These are phyloP conservation scores for Aspergillus caelatus DNA, from an alignment of 2,329 filamentous ascomycete species.

Conservation along the genomic window DNA sequence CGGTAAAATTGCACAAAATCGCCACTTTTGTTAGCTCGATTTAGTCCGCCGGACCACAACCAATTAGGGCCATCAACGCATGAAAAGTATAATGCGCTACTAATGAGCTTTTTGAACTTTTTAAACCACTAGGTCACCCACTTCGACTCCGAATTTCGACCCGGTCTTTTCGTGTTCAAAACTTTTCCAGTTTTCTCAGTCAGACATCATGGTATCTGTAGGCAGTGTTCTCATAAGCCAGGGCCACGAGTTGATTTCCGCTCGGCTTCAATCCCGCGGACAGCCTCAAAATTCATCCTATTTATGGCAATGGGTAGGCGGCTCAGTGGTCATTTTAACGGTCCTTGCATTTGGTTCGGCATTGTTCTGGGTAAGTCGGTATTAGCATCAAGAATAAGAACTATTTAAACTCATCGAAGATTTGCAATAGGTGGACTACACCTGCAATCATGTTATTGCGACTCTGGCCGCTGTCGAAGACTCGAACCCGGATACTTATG, in stretches of 20 bases:
- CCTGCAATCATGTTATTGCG: slow-evolving; percentile 61
- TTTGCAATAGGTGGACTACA: slow-evolving; percentile 53
- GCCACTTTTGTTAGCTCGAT: too few relatives aligned
- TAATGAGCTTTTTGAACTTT: too few relatives aligned
- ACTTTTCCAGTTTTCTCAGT: background rate
- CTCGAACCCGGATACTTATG: slow-evolving; percentile 55
- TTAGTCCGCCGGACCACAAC: too few relatives aligned
- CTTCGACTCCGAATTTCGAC: background rate
- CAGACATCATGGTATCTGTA: background rate
- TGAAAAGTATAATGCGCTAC: too few relatives aligned
- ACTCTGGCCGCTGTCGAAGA: slow-evolving; percentile 68
- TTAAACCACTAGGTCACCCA: background rate
- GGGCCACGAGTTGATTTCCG: background rate
- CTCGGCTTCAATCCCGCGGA: background rate
- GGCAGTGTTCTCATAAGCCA: background rate
- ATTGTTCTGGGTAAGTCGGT: background rate
- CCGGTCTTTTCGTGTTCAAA: background rate
- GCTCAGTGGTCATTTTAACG: background rate
- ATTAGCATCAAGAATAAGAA: background rate
- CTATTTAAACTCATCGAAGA: background rate
- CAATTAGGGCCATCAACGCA: too few relatives aligned
- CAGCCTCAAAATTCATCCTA: background rate
- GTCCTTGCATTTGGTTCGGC: background rate
- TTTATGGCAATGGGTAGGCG: background rate
- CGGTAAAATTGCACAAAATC: too few relatives aligned